Evolutionary conservation across 768 basidiomycete species (phyloP), one percentile per base, ranked within the genome.

Genomic region (Rhodotorula taiwanensis): DNA sequence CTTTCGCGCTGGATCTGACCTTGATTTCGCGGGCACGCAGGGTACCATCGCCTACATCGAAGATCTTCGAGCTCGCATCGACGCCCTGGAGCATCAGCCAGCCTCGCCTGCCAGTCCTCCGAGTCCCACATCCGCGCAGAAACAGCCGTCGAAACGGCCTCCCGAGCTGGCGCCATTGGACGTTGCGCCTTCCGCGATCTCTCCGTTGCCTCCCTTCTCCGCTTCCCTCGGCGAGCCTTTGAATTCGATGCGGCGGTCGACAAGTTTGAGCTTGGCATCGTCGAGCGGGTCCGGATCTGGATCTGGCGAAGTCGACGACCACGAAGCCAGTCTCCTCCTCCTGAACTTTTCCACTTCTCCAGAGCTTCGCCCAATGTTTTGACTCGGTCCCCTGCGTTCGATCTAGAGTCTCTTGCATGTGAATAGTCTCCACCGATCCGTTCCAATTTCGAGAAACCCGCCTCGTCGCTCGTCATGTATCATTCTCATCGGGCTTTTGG

Each of bases 41-140:
- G 64, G 61, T 1, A 60, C 68, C 0, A 64, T 70, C 43, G 16
- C 9, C 8, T 63, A 70, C 58, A 66, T 70, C 25, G 49, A 47
- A 2, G 28, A 52, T 6, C 44, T 70, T 7, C 60, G 64, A 30
- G 27, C 16, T 2, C 58, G 57, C 1, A 41, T 69, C 30, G 52
- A 34, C 1, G 23, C 30, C 2, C 63, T 69, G 16, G 62, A 64
- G 16, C 33, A n/a, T 5, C 3, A 31, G 33, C 43, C 43, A 20
- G 43, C 43, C 13, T 20, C 43, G 43, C 9, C 11, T 15, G 7
- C 43, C 13, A 43, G 43, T 39, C 36, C 16, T 39, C 28, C 8
- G 30, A 50, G 48, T 20, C 48, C 8, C 48, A n/a, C n/a, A 23
- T 52, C 41, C 52, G n/a, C 14, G 23, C 7, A 39, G 36, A 39